These are phyloP conservation scores for Phaffia tasmanica DNA, from an alignment of 768 basidiomycete genomes.

Conservation along the genomic window DNA sequence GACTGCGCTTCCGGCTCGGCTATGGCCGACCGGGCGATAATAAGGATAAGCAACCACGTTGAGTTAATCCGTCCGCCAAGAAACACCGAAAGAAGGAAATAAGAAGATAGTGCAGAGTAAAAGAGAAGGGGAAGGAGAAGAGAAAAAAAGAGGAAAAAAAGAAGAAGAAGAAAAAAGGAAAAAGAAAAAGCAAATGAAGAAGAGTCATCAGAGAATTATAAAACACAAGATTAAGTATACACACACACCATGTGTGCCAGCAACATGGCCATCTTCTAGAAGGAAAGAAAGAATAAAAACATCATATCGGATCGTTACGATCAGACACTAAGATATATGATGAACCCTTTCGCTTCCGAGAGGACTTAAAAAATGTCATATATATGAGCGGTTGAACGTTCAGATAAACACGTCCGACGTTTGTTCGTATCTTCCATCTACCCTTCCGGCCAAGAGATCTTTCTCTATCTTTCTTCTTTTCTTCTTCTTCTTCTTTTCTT, in stretches of 20 bases:
- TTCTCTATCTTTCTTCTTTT: too few species aligned
- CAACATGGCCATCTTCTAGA: neutral
- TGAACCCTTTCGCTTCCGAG: neutral
- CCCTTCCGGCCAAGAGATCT: too few species aligned
- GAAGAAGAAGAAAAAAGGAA: neutral
- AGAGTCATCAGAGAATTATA: neutral
- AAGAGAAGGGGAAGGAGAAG: too few species aligned
- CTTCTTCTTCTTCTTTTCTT: too few species aligned
- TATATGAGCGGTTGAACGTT: neutral
- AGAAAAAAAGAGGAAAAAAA: slow-evolving; percentile 17
- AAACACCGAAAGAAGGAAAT: too few species aligned
- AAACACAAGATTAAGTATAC: too few species aligned
- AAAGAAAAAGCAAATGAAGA: neutral
- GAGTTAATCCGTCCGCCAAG: too few species aligned
- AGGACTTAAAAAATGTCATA: neutral
- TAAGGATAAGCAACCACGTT: too few species aligned
- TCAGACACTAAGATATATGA: neutral
- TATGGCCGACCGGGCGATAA: too few species aligned
- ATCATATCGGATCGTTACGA: neutral
- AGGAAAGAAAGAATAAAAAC: neutral
- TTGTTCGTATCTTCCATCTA: too few species aligned
- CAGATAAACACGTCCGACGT: neutral
- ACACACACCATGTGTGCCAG: neutral
- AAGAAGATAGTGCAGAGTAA: too few species aligned
- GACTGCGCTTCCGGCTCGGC: too few species aligned